These are phyloP conservation scores for Tubosaeta brunneosetosa DNA, from an alignment of 768 basidiomycete genomes.

Conservation along the genomic window DNA sequence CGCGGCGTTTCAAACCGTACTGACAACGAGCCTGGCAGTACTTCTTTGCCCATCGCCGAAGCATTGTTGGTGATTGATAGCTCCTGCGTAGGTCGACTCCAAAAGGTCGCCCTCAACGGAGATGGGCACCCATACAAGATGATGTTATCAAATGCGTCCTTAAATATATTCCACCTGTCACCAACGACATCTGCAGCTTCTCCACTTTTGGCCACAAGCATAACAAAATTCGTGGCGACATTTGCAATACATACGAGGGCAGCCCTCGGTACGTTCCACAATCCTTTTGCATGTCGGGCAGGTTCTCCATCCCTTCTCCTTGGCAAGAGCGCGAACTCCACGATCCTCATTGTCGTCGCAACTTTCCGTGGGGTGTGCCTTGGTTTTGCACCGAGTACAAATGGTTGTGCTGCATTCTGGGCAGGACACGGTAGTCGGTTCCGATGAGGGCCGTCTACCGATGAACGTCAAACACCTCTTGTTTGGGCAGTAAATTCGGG, in stretches of 20 bases:
- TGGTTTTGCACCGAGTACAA: constrained; percentile 48
- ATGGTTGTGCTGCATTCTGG: constrained; percentile 35
- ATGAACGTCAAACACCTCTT: constrained; percentile 50
- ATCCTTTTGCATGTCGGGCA: constrained; percentile 55
- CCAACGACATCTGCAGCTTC: constrained; percentile 1
- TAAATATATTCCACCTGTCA: no score
- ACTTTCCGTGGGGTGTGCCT: constrained; percentile 34
- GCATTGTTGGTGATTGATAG: not conserved
- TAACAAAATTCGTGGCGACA: constrained; percentile 33
- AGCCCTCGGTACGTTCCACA: constrained; percentile 51
- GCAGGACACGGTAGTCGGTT: constrained; percentile 31
- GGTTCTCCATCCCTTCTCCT: constrained; percentile 49
- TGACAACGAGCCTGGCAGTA: constrained; percentile 34
- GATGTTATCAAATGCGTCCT: no score
- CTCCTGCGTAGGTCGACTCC: not conserved
- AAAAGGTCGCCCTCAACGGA: not conserved
- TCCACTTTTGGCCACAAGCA: constrained; percentile 13
- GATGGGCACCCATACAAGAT: not conserved
- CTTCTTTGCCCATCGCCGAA: no score
- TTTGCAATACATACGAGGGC: constrained; percentile 56
- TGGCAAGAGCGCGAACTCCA: constrained; percentile 45
- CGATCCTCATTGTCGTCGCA: constrained; percentile 42
- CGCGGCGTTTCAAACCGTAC: constrained; percentile 85
- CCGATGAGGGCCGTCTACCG: constrained; percentile 33
- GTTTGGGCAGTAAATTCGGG: constrained; percentile 48